Evolutionary conservation across 2,329 filamentous ascomycete genomes (phyloP).

Genomic region (Fusarium keratoplasticum): DNA sequence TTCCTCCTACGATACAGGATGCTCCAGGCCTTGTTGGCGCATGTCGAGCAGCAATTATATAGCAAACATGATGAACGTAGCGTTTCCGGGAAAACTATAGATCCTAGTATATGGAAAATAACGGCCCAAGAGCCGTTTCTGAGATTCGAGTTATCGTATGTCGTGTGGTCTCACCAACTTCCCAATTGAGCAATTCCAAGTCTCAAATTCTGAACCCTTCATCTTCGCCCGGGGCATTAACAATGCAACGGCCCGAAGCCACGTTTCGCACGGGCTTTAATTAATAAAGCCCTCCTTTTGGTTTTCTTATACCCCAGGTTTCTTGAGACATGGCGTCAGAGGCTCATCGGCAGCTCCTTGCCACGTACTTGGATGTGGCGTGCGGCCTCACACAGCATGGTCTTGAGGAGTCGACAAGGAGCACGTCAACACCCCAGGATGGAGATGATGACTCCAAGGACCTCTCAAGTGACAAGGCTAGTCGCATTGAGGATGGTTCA

Average conservation of each 20-base stretch:
- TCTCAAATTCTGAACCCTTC: not conserved
- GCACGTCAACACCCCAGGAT: not conserved
- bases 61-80: not conserved
- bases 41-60: not conserved
- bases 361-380: slow-evolving; percentile 41
- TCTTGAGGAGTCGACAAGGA: not conserved
- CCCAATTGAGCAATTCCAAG: not conserved
- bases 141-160: not conserved
- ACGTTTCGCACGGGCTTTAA: not conserved
- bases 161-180: slow-evolving; percentile 3
- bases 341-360: slow-evolving; percentile 35
- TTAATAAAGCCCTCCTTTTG: not conserved
- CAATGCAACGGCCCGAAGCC: not conserved
- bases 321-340: slow-evolving; percentile 33
- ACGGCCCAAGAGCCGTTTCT: not conserved
- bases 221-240: not conserved
- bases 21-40: not conserved
- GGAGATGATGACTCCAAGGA: not conserved
- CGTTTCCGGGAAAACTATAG: not conserved
- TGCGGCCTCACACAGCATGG: slow-evolving; percentile 14
- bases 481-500: not conserved
- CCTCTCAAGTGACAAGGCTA: not conserved
- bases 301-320: not conserved
- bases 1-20: not conserved
- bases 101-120: not conserved